Percentiles rank a stretch among this genome's conserved stretches.
Conservation (phyloP, 2,329 filamentous ascomycete genomes). For the Aspergillus latus region DNA sequence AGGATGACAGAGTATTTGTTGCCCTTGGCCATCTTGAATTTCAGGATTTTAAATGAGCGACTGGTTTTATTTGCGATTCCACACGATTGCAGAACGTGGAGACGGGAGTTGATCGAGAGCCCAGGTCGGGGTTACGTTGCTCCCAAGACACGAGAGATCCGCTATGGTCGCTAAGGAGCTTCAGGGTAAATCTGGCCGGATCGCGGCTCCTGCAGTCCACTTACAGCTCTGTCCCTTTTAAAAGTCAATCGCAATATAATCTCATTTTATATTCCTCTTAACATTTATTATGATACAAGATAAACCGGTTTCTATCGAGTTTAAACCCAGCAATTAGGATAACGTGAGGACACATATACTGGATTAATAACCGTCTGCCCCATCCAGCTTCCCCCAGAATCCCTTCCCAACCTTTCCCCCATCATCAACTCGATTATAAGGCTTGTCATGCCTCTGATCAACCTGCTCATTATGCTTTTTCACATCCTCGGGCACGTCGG, state of each 20-base stretch:
- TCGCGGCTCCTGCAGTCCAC: not conserved
- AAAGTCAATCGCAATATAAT: no score
- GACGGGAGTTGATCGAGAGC: not conserved
- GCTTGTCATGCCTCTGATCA: constrained; percentile 32
- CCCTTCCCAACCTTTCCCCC: constrained; percentile 25
- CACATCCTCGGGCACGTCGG: constrained; percentile 36
- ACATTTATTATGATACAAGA: no score
- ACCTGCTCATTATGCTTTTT: constrained; percentile 37
- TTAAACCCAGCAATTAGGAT: no score
- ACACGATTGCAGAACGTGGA: not conserved
- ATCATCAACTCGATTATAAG: constrained; percentile 34
- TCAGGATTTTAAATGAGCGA: not conserved
- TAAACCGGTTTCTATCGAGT: no score
- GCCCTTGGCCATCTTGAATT: constrained; percentile 42
- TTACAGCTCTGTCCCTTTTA: no score
- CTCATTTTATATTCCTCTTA: no score
- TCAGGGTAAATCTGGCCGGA: constrained; percentile 4
- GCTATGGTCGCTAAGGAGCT: constrained; percentile 2
- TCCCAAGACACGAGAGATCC: constrained; percentile 10
- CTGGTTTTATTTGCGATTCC: not conserved
- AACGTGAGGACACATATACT: not conserved
- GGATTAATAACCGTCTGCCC: not conserved
- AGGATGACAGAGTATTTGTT: constrained; percentile 97
- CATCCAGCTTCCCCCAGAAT: constrained; percentile 9
- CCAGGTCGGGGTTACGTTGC: not conserved